Base-by-base conservation (phyloP, 2,329 filamentous ascomycete species). In the Zymoseptoria crescenta region DNA sequence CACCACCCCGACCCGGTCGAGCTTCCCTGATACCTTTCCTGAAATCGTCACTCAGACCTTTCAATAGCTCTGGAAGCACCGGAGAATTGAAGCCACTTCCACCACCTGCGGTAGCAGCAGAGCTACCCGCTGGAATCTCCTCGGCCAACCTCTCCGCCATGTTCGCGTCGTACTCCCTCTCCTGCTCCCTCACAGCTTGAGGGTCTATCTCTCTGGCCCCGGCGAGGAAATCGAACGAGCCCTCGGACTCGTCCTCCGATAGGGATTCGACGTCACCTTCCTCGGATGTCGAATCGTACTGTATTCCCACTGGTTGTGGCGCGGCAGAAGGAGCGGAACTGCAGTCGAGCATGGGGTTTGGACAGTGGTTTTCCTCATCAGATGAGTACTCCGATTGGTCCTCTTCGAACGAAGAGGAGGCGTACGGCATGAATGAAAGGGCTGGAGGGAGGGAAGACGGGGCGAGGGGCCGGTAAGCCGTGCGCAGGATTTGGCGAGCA, bases 391-490 rank as follows among this genome's bases (percentile, higher is more conserved):
- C 68, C 19, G 71, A 69, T 1, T 72, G 74, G 8, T 66, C 65
- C 16, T 69, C 66, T n/a, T 74, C 72, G 52, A 74, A 70, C 19
- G 30, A 35, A 13, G 30, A 35, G 4, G 71, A 68, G 20, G 71
- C 69, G 1, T 72, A 74, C 0, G 74, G 72, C 28, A 77, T 72
- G 59, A 75, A 78, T 58, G 64, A 68, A 0, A 76, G 75, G 0
- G 78, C 74, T 1, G 76, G 75, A 1, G 78, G 78, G 1, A 80
- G 71, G 7, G 65, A 57, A 0, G 78, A 79, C 10, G 72, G 76
- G 0, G 75, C 74, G 6, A 80, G 53, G 79, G 93, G 55, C 76
- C 93, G 54, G 79, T 87, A 59, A 81, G 93, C 62, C 76, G 88
- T 59, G 78, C 90, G 64, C 75, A 87, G 49, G 78, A 87, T 68